Conservation (phyloP, 108 stramenopile genomes). For the Bacterosira constricta region DNA sequence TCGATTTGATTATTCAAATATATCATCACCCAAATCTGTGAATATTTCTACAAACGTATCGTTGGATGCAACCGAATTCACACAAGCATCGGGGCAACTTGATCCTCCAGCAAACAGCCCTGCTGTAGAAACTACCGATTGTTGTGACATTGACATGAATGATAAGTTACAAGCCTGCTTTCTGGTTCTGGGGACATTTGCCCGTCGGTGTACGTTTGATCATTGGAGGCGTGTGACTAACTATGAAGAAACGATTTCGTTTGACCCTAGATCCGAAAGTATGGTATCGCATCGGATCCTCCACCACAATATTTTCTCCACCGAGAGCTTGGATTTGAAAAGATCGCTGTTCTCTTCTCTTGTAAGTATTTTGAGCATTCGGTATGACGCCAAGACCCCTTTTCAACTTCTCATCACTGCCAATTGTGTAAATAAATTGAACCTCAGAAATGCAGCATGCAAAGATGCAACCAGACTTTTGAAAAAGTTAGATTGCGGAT, state of each 20-base stretch:
- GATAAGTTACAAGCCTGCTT: background rate
- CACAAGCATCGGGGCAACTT: background rate
- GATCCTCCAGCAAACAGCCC: background rate
- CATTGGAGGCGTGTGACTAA: constrained; percentile 6
- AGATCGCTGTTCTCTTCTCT: no score
- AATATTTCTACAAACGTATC: background rate
- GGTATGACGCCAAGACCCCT: background rate
- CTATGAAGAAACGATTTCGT: background rate
- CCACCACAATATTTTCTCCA: no score
- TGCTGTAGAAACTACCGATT: no score
- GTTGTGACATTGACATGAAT: background rate
- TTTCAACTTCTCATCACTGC: background rate
- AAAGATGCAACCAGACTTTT: background rate
- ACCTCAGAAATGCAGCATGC: background rate
- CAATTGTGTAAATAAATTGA: background rate
- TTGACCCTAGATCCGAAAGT: no score
- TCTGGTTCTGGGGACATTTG: constrained; percentile 1
- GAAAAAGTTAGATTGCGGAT: background rate
- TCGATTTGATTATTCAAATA: background rate
- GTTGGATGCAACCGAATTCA: background rate
- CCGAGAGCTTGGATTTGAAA: no score
- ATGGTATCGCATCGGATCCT: no score
- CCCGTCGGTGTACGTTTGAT: constrained; percentile 16
- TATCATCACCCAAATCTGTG: background rate
- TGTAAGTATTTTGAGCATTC: background rate